A percentile compares a stretch with the other conserved stretches of the same genome.
phyloP scores from a whole-genome alignment of 2,329 filamentous ascomycete species.

The Teratosphaeria epicoccoides region DNA sequence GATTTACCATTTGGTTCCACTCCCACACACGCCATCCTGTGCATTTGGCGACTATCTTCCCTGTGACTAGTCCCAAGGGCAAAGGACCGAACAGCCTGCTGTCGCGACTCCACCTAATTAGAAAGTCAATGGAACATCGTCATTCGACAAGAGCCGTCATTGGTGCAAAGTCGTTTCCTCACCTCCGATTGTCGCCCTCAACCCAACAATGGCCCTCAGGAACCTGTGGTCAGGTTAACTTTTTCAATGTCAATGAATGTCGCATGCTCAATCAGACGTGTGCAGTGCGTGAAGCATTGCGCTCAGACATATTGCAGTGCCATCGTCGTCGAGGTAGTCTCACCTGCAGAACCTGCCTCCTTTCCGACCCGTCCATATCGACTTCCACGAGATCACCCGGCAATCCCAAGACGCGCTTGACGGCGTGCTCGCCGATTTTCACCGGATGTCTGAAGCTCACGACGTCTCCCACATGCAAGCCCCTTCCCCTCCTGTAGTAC shows the following conservation, averaged over 20 bases:
- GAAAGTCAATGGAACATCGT: background rate
- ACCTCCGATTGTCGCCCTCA: slow-evolving; percentile 66
- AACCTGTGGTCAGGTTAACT: slow-evolving; percentile 44
- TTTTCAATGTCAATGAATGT: no score
- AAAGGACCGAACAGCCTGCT: slow-evolving; percentile 79
- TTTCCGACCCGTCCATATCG: slow-evolving; percentile 44
- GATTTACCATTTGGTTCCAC: background rate
- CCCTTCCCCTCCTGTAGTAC: slow-evolving; percentile 57
- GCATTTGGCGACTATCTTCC: slow-evolving; percentile 49
- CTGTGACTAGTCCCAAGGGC: slow-evolving; percentile 71
- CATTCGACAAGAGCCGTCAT: no score
- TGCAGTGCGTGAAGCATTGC: no score
- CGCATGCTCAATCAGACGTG: no score
- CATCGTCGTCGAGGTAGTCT: background rate
- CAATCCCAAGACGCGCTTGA: slow-evolving; percentile 62
- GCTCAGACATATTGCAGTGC: background rate
- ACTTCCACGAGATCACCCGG: slow-evolving; percentile 59
- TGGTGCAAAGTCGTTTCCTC: no score
- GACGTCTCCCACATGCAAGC: slow-evolving; percentile 67
- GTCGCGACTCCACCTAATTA: slow-evolving; percentile 65
- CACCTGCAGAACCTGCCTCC: slow-evolving; percentile 54
- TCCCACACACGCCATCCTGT: background rate
- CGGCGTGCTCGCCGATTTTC: slow-evolving; percentile 39
- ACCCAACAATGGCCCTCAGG: slow-evolving; percentile 89
- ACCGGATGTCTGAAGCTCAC: slow-evolving; percentile 69